Evolutionary conservation across 352 stramenopile species (phyloP).

Genomic region (Globisporangium paroecandrum): DNA sequence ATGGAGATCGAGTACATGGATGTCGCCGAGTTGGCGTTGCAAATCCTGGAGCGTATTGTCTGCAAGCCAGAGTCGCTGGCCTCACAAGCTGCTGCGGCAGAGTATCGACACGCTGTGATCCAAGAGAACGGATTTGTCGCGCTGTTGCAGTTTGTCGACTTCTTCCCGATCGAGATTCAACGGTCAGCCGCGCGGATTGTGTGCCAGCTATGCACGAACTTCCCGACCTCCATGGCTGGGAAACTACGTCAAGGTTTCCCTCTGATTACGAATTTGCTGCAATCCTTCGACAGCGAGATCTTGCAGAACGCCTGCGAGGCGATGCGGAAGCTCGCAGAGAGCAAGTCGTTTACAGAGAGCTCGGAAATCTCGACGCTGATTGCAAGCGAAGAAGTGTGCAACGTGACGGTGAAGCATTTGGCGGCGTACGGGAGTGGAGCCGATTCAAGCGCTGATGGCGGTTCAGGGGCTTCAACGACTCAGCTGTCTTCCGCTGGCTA

Average conservation of each 20-base stretch:
- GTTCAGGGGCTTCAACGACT: conserved; percentile 2
- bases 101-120: conserved; percentile 44
- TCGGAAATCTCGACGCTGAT: conserved; percentile 35
- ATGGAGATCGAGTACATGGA: conserved; percentile 85
- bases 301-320: conserved; percentile 46
- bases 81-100: conserved; percentile 14
- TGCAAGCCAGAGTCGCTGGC: conserved; percentile 21
- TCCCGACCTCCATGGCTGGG: conserved; percentile 22
- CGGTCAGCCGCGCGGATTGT: conserved; percentile 55
- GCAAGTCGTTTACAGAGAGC: conserved; percentile 33
- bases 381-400: conserved; percentile 39
- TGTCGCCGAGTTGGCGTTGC: conserved; percentile 63
- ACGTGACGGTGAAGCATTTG: conserved; percentile 31
- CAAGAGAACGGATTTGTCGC: conserved; percentile 62
- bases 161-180: conserved; percentile 76
- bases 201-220: conserved; percentile 45
- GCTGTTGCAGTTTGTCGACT: conserved; percentile 77
- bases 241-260: conserved; percentile 40
- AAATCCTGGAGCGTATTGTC: conserved; percentile 64
- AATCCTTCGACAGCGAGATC: conserved; percentile 55
- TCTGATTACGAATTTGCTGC: conserved; percentile 43
- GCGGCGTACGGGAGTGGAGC: conserved; percentile 21
- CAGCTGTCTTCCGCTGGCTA: conserved; percentile 28
- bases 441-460: conserved; percentile 2
- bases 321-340: conserved; percentile 48